Evolutionary conservation across 108 stramenopile species (phyloP), one percentile per base, ranked within the genome.

Genomic region (Schizochytrium sp.): DNA sequence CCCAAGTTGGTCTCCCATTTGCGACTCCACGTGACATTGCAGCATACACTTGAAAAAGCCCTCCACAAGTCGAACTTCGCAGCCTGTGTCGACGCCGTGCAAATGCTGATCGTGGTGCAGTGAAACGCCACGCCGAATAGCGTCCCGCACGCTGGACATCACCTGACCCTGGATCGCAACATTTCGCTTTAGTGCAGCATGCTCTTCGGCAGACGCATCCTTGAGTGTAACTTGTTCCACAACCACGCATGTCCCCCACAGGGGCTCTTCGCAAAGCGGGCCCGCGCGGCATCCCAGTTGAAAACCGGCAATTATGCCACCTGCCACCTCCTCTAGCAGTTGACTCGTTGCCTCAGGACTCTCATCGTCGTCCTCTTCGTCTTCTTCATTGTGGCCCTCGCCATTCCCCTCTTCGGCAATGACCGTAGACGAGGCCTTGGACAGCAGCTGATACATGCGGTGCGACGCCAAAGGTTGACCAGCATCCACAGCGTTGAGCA

Each of bases 1-100:
- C 14, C 94, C 92, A 0, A 94, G 93, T 41, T 94, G 93, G 28
- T 90, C 89, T 8, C 88, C 87, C 14, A 28, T n/a, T 5, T 41
- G 87, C 23, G 53, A 51, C 25, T 34, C 88, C 47, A 87, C 91
- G 90, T 88, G 90, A 43, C 94, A 93, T 48, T 93, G 91, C 53
- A 93, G 87, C 83, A 91, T 72, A 83, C 91, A 92, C 60, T 47
- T 57, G 58, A 90, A 91, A 72, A 91, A 72, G 51, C 92, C 91
- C 89, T 94, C 94, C 57, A 93, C 90, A n/a, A 94, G 48, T 12
- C 94, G 94, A 44, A 87, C 87, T 28, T 57, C 57, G 87, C 53
- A 23, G 57, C 53, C 53, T 5, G 87, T 57, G 55, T 87, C 58
- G 5, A 58, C 88, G 3, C 88, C 88, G 88, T 88, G 59, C 76